Percentiles rank a stretch among this genome's conserved stretches.
These are phyloP conservation scores for Rhizomucor pusillus DNA, from an alignment of 371 early-diverging fungal species.

Conservation along the genomic window DNA sequence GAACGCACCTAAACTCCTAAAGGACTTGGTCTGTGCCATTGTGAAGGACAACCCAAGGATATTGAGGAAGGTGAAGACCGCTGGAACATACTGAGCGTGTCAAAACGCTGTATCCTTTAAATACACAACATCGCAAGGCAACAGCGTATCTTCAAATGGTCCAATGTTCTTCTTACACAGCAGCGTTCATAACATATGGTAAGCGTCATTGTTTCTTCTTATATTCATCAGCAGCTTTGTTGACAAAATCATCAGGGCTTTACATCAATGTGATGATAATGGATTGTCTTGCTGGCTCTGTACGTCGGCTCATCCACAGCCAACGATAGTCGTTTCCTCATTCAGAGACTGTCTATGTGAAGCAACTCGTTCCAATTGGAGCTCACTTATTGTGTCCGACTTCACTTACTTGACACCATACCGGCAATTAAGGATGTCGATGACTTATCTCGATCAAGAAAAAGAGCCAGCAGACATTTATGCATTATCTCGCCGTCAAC, in stretches of 20 bases:
- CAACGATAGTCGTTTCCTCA: neutral
- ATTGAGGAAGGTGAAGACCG: too few species aligned
- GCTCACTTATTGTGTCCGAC: neutral
- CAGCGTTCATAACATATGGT: constrained; percentile 1
- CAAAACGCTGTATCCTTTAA: too few species aligned
- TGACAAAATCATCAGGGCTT: neutral
- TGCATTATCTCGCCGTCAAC: neutral
- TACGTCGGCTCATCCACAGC: neutral
- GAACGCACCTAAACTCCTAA: too few species aligned
- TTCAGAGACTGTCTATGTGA: neutral
- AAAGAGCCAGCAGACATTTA: neutral
- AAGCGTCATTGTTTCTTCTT: neutral
- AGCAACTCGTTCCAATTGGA: neutral
- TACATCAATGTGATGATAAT: neutral
- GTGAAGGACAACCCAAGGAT: too few species aligned
- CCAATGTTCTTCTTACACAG: neutral
- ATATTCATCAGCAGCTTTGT: neutral
- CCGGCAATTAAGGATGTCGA: neutral
- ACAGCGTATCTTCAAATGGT: too few species aligned
- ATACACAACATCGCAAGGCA: too few species aligned
- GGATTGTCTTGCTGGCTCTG: constrained; percentile 1
- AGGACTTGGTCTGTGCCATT: too few species aligned
- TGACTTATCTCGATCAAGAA: neutral
- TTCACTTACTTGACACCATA: neutral
- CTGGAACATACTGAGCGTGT: too few species aligned